Conservation (phyloP, 352 stramenopile species). For the Globisporangium irregulare region DNA sequence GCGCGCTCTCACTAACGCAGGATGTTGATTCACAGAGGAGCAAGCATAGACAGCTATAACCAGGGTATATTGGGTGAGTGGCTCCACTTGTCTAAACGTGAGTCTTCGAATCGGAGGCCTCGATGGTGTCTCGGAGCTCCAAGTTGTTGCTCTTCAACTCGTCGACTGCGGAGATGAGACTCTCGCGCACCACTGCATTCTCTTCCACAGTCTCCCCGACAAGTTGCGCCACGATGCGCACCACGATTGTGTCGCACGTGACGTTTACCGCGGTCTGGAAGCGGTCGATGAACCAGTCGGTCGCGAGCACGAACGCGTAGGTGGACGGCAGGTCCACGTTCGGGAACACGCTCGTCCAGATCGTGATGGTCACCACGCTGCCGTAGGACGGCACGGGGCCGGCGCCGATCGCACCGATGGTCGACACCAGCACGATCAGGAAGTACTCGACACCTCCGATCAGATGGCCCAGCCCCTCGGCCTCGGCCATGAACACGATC, state of each 20-base stretch:
- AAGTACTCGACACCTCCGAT: constrained; percentile 20
- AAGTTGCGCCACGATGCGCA: not conserved
- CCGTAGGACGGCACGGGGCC: constrained; percentile 20
- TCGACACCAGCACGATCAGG: constrained; percentile 26
- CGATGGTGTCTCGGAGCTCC: too few species aligned
- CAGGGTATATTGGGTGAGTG: too few species aligned
- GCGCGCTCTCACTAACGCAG: too few species aligned
- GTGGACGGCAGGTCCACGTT: constrained; percentile 33
- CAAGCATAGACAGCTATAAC: too few species aligned
- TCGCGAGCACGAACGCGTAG: constrained; percentile 54
- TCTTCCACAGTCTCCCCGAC: constrained; percentile 10
- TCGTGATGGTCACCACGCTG: constrained; percentile 26
- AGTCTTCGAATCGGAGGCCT: too few species aligned
- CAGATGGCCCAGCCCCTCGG: constrained; percentile 17
- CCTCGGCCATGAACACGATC: constrained; percentile 39
- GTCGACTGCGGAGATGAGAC: constrained; percentile 5
- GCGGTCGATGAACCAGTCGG: constrained; percentile 58
- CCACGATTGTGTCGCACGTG: constrained; percentile 31
- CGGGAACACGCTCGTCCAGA: constrained; percentile 28
- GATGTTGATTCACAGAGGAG: too few species aligned
- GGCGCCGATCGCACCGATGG: constrained; percentile 20
- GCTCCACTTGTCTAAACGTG: too few species aligned
- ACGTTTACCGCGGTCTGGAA: constrained; percentile 58
- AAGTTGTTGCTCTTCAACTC: too few species aligned
- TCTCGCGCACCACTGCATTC: not conserved